These are phyloP conservation scores for Colletotrichum lupini DNA, from an alignment of 2,329 filamentous ascomycete species.

Conservation along the genomic window DNA sequence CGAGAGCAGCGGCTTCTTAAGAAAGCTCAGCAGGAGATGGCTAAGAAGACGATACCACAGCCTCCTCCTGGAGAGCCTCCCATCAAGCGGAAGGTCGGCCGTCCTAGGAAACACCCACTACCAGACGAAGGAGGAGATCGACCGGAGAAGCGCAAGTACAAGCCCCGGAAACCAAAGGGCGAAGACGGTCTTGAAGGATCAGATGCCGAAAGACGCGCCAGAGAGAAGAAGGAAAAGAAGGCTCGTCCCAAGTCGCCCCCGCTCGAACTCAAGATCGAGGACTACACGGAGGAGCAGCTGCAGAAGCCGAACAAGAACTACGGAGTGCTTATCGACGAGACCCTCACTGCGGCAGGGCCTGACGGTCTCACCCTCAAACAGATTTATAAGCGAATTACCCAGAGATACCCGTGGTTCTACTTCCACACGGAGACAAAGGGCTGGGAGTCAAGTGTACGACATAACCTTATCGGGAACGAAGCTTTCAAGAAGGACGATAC, in stretches of 20 bases:
- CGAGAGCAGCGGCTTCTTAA: slow-evolving; percentile 74
- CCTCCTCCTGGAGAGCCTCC: slow-evolving; percentile 60
- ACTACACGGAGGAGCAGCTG: slow-evolving; percentile 68
- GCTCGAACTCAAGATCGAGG: slow-evolving; percentile 63
- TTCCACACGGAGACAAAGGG: slow-evolving; percentile 71
- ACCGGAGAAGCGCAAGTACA: slow-evolving; percentile 74
- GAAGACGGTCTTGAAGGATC: slow-evolving; percentile 67
- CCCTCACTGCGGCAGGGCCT: slow-evolving; percentile 63
- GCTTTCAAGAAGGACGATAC: slow-evolving; percentile 69
- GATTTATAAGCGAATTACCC: slow-evolving; percentile 71
- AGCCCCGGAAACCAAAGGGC: slow-evolving; percentile 66
- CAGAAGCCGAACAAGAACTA: slow-evolving; percentile 73
- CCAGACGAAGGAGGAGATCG: slow-evolving; percentile 65
- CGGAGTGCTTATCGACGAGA: slow-evolving; percentile 70
- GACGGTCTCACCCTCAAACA: slow-evolving; percentile 67
- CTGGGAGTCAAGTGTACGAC: slow-evolving; percentile 74
- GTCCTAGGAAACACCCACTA: slow-evolving; percentile 71
- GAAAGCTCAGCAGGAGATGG: slow-evolving; percentile 65
- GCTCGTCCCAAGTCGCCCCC: slow-evolving; percentile 69
- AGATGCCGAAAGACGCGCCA: slow-evolving; percentile 65
- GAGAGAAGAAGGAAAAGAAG: slow-evolving; percentile 71
- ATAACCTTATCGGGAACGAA: slow-evolving; percentile 71
- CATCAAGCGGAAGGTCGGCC: slow-evolving; percentile 73
- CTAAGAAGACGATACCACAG: slow-evolving; percentile 63
- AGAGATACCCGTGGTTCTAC: slow-evolving; percentile 68